Base-by-base conservation (phyloP, 352 stramenopile genomes). In the Phytophthora kernoviae region DNA sequence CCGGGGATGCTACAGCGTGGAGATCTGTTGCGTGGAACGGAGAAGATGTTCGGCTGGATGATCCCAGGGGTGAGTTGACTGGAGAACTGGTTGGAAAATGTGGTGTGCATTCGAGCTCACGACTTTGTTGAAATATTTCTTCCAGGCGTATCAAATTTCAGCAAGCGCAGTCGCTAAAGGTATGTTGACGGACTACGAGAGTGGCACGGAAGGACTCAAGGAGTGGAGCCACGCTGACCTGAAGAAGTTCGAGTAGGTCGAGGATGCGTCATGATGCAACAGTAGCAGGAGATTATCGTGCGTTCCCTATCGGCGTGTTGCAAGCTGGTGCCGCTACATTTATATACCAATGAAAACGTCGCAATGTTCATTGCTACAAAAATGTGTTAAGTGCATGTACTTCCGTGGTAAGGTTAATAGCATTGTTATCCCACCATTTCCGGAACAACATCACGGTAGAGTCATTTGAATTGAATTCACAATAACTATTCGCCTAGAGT, bases 121-220 rank as follows among this genome's bases (percentile, higher is more conserved):
- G 5, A 0, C 18, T 54, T 1, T 56, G 14, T 48, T 4, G 27
- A 45, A 5, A 9, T 26, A 17, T 43, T 48, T 54, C 32, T 39
- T 70, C 41, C 39, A 65, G 58, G 4, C 47, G 8, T 65, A 48
- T 48, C 56, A 90, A 67, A 75, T 91, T 54, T 70, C 73, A 33
- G 74, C 75, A 1, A 33, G 39, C 1, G 68, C 80, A 1, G 68
- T 91, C 10, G 84, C 81, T 11, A 88, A 87, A 53, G 73, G 67
- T 30, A 94, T 94, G 79, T 44, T 91, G 17, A 54, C 62, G 2
- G 79, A 91, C 62, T 94, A 86, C 44, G 84, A 94, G 56, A 80
- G 58, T n/a, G 64, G 59, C 20, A 41, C 33, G 2, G 54, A 70
- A 33, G 71, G 69, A 22, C 4, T 82, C 24, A 84, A 75, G 37